Conservation (phyloP, 140 eudicot species). For the Flaveria floridana region DNA sequence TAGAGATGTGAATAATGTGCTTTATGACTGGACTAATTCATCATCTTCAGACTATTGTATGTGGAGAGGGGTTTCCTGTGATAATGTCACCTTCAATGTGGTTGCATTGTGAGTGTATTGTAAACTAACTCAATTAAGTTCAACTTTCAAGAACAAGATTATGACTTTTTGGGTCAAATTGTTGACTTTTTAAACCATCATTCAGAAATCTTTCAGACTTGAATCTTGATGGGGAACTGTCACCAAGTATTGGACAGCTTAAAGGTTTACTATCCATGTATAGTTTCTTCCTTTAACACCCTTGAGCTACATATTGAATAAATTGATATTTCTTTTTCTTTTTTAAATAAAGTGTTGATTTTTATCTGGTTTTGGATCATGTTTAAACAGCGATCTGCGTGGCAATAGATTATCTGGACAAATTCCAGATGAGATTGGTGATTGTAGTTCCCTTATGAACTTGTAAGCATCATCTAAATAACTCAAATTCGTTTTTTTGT, state of each 20-base stretch:
- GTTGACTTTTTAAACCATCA: constrained; percentile 20
- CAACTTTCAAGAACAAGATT: constrained; percentile 11
- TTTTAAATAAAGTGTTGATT: not conserved
- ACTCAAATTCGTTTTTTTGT: not conserved
- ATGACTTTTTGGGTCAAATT: constrained; percentile 26
- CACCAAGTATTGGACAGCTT: constrained; percentile 86
- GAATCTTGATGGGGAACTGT: constrained; percentile 95
- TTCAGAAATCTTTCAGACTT: constrained; percentile 79
- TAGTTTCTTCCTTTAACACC: constrained; percentile 20
- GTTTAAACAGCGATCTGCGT: constrained; percentile 65
- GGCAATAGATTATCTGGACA: constrained; percentile 88
- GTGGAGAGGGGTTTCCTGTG: constrained; percentile 96
- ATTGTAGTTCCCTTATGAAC: constrained; percentile 59
- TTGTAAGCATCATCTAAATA: constrained; percentile 47
- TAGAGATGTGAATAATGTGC: constrained; percentile 90
- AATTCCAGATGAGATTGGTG: constrained; percentile 97
- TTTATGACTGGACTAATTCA: constrained; percentile 93
- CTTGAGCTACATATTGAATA: not conserved
- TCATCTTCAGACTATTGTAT: constrained; percentile 82
- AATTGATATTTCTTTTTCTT: not conserved
- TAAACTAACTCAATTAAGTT: not conserved
- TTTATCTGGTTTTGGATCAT: constrained; percentile 11
- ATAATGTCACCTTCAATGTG: constrained; percentile 92
- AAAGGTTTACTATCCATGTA: constrained; percentile 79
- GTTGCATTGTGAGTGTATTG: constrained; percentile 66